Base-by-base conservation (phyloP, 1,284 basidiomycete species). In the Ustilago curta region DNA sequence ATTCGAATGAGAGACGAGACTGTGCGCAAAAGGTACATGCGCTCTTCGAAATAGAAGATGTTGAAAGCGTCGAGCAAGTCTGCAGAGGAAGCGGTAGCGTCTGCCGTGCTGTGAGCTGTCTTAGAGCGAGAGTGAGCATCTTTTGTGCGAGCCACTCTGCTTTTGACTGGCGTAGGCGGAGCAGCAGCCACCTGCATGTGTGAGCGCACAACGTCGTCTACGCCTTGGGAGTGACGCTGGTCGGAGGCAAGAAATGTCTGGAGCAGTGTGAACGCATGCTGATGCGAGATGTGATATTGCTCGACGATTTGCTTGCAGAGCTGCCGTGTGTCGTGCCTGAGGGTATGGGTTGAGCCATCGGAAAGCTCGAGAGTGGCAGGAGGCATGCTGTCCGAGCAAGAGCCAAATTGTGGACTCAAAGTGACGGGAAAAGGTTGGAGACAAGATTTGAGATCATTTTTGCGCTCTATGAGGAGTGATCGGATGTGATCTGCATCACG, bases 211-310 rank as follows among this genome's bases (percentile, higher is more conserved):
- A 62, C 44, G 5, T 63, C 57, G 0, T 67, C n/a, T 11, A 78
- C 50, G 39, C 55, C 54, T 16, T 76, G 53, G 14, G 77, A 52
- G 2, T 90, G 89, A 16, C 91, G 86, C 11, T 91, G 92, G 81
- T 92, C 89, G 81, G 93, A 92, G 82, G 91, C 92, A 18, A 94
- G 86, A 81, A 92, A 94, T 0, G 91, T 91, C 14, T 91, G 89
- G 18, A 94, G 86, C 8, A 93, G 87, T 7, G 91, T 86, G 55
- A 92, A 87, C 0, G 92, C 90, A 25, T 91, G 90, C 18, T 93
- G 87, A 81, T 93, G 89, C 85, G 93, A 92, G 42, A 94, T 90
- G 56, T 89, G 86, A 84, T 93, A 91, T 70, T 87, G 88, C 45
- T 87, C 83, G 86, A 91, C 92, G 79, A 94, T 89, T 48, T 90